These are phyloP conservation scores for Aquilaria malaccensis DNA, from an alignment of 345 rosid genomes.

Conservation along the genomic window DNA sequence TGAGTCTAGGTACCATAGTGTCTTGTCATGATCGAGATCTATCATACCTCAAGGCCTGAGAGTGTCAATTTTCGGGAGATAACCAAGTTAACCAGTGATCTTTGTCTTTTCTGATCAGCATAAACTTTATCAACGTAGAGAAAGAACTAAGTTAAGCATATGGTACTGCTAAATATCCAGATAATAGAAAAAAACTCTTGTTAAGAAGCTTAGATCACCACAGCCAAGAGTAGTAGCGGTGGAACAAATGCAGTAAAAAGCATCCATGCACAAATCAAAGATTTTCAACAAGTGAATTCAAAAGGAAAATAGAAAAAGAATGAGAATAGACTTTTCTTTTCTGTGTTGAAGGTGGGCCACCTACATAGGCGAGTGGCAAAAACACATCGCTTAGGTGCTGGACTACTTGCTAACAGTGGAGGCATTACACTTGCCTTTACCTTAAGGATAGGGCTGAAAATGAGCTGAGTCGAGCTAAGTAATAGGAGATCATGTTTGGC, in stretches of 20 bases:
- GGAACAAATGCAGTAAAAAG: slow-evolving; percentile 46
- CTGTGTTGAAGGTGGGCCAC: too few relatives aligned
- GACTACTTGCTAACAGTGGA: too few relatives aligned
- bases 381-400: too few relatives aligned
- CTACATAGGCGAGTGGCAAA: too few relatives aligned
- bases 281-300: too few relatives aligned
- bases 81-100: slow-evolving; percentile 23
- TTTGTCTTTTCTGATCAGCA: slow-evolving; percentile 22
- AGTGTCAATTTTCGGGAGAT: slow-evolving; percentile 20
- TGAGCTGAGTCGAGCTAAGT: too few relatives aligned
- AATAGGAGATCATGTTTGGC: too few relatives aligned
- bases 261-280: slow-evolving; percentile 17
- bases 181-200: slow-evolving; percentile 31
- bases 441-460: too few relatives aligned
- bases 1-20: slow-evolving; percentile 25
- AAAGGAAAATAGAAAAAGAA: too few relatives aligned
- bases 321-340: too few relatives aligned
- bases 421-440: too few relatives aligned
- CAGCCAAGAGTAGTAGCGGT: slow-evolving; percentile 50
- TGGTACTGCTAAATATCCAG: slow-evolving; percentile 48
- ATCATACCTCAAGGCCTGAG: slow-evolving; percentile 33
- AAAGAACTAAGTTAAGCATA: slow-evolving; percentile 44
- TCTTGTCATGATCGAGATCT: slow-evolving; percentile 38
- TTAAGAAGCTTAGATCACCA: slow-evolving; percentile 53
- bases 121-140: slow-evolving; percentile 41